phyloP scores from a whole-genome alignment of 1,284 basidiomycete species.

The Ceratobasidium sp. region DNA sequence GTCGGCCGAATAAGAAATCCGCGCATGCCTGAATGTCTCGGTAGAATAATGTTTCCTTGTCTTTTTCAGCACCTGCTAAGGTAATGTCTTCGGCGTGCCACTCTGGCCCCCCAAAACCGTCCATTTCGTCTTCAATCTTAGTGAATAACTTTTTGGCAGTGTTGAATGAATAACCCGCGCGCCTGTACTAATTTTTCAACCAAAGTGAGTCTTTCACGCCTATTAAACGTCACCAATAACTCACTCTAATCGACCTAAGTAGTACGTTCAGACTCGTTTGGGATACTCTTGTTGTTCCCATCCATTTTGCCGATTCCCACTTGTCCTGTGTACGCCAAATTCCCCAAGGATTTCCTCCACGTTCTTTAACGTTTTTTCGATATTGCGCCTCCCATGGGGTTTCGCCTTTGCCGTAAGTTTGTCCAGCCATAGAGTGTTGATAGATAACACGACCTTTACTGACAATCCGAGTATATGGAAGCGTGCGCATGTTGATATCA shows the following conservation, averaged over 20 bases:
- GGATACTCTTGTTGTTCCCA: neutral
- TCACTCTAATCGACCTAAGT: too few relatives aligned
- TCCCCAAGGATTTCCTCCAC: constrained; percentile 7
- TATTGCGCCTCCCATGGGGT: neutral
- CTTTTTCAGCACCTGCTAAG: neutral
- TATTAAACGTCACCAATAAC: too few relatives aligned
- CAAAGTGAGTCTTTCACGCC: too few relatives aligned
- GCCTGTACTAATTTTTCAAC: neutral
- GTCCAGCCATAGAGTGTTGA: constrained; percentile 6
- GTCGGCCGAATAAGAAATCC: neutral
- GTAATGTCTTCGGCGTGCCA: neutral
- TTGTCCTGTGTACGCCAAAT: neutral
- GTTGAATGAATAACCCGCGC: neutral
- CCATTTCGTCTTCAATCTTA: neutral
- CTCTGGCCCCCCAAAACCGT: constrained; percentile 7
- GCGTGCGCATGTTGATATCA: too few relatives aligned
- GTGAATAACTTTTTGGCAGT: neutral
- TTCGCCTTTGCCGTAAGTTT: neutral
- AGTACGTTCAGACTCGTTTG: neutral
- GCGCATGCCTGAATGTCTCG: neutral
- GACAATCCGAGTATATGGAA: constrained; percentile 13
- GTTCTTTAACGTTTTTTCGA: neutral
- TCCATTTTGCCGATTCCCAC: constrained; percentile 10
- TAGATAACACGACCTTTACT: constrained; percentile 10
- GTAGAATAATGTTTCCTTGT: neutral